Conservation (phyloP, 345 rosid species). For the Aegle marmelos region DNA sequence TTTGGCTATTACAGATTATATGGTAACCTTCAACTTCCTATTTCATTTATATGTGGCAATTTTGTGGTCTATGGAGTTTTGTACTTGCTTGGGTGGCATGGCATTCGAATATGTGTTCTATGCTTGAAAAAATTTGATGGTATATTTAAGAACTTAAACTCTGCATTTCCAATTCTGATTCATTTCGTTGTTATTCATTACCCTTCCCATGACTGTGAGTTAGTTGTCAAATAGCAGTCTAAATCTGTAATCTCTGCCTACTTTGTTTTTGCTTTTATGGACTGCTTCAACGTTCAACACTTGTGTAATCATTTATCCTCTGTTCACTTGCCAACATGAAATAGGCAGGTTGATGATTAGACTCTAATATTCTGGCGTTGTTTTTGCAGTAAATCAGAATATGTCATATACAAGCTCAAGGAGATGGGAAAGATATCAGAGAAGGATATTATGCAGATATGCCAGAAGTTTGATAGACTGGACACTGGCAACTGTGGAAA, state of each 20-base stretch:
- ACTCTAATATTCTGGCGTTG: not conserved
- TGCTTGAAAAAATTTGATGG: not conserved
- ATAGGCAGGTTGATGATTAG: not conserved
- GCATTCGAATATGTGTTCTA: not conserved
- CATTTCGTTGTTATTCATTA: not conserved
- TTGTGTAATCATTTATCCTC: not conserved
- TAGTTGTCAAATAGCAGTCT: not conserved
- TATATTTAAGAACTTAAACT: not conserved
- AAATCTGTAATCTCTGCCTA: not conserved
- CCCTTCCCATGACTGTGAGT: not conserved
- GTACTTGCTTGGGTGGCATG: no score
- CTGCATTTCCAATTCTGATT: not conserved
- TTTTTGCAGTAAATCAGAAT: constrained; percentile 62
- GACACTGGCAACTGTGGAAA: constrained; percentile 70
- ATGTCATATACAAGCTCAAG: constrained; percentile 73
- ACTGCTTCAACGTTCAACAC: not conserved
- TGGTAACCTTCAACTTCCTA: not conserved
- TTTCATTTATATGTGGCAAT: not conserved
- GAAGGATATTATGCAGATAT: constrained; percentile 57
- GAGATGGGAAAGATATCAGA: constrained; percentile 70
- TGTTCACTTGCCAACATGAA: not conserved
- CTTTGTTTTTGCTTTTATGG: not conserved
- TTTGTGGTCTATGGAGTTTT: not conserved
- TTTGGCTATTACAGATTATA: not conserved
- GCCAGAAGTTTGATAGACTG: constrained; percentile 58